Conservation (phyloP, 2,329 filamentous ascomycete genomes). For the Colletotrichum tanaceti region DNA sequence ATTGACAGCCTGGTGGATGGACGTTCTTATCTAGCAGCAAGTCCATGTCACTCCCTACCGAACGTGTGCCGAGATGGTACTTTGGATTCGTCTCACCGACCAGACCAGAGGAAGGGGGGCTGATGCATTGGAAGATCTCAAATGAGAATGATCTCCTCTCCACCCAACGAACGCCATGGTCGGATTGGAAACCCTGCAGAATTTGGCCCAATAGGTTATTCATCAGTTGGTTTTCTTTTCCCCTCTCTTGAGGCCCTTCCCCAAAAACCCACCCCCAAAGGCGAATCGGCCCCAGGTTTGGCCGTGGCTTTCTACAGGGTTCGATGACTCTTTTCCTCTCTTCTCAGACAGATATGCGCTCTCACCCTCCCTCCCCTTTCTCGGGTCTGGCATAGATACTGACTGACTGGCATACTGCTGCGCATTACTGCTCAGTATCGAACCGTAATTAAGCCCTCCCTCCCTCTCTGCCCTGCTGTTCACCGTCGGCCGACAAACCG, state of each 20-base stretch:
- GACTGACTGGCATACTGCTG: neutral
- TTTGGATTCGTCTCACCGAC: neutral
- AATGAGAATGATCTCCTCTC: conserved; percentile 15
- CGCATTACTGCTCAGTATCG: neutral
- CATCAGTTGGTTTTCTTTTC: conserved; percentile 17
- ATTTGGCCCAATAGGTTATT: too few species aligned
- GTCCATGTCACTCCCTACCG: conserved; percentile 19
- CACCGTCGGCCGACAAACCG: conserved; percentile 21
- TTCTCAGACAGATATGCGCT: conserved; percentile 7
- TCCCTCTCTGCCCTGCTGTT: conserved; percentile 23
- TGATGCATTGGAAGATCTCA: conserved; percentile 25
- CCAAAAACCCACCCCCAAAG: conserved; percentile 1
- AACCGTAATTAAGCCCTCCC: neutral
- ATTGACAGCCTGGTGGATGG: neutral
- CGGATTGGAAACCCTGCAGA: conserved; percentile 16
- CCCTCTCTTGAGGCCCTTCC: conserved; percentile 14
- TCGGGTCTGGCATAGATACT: neutral
- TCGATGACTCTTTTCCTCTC: conserved; percentile 35
- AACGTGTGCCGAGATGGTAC: conserved; percentile 17
- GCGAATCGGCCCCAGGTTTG: conserved; percentile 21
- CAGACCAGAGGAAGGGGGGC: neutral
- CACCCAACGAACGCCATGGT: conserved; percentile 19
- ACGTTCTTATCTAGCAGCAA: neutral
- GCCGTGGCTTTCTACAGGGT: conserved; percentile 31
- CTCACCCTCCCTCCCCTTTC: neutral